Evolutionary conservation across 2,329 filamentous ascomycete species (phyloP).

Genomic region (Cladosporium oxysporum): DNA sequence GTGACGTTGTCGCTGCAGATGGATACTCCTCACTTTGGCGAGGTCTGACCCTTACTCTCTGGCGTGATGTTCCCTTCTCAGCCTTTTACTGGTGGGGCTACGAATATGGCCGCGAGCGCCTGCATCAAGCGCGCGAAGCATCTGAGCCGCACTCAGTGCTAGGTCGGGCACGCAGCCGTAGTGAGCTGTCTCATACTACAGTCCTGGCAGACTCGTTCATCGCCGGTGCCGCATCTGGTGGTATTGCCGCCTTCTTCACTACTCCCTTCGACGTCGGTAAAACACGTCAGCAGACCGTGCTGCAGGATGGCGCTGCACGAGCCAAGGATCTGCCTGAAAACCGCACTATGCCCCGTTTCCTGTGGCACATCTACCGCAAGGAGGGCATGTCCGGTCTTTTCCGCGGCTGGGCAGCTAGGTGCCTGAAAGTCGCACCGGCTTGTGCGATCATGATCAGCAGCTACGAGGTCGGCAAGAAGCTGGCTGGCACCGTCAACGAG

Average conservation of each 20-base stretch:
- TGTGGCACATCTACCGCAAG: conserved; percentile 87
- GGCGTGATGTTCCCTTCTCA: conserved; percentile 96
- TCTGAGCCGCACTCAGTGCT: conserved; percentile 22
- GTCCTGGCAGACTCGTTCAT: conserved; percentile 89
- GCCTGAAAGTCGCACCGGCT: conserved; percentile 90
- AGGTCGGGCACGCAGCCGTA: conserved; percentile 54
- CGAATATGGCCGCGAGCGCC: conserved; percentile 71
- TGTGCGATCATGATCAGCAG: conserved; percentile 99
- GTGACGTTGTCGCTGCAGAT: conserved; percentile 73
- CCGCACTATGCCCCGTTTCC: conserved; percentile 73
- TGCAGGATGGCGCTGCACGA: conserved; percentile 52
- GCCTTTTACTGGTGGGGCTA: conserved; percentile 99
- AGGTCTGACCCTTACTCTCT: conserved; percentile 85
- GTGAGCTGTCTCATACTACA: conserved; percentile 68
- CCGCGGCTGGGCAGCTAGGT: conserved; percentile 87
- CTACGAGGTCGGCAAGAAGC: conserved; percentile 93
- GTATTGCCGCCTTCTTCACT: conserved; percentile 82
- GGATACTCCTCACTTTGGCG: conserved; percentile 87
- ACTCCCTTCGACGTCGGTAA: conserved; percentile 98
- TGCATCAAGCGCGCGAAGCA: conserved; percentile 68
- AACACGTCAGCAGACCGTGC: conserved; percentile 84
- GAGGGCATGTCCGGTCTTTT: conserved; percentile 83
- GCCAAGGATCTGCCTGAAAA: conserved; percentile 65
- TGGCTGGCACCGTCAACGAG: conserved; percentile 75
- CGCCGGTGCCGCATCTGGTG: conserved; percentile 80